Base-by-base conservation (phyloP, 148 eudicot species). In the Rhododendron kiyosumense region DNA sequence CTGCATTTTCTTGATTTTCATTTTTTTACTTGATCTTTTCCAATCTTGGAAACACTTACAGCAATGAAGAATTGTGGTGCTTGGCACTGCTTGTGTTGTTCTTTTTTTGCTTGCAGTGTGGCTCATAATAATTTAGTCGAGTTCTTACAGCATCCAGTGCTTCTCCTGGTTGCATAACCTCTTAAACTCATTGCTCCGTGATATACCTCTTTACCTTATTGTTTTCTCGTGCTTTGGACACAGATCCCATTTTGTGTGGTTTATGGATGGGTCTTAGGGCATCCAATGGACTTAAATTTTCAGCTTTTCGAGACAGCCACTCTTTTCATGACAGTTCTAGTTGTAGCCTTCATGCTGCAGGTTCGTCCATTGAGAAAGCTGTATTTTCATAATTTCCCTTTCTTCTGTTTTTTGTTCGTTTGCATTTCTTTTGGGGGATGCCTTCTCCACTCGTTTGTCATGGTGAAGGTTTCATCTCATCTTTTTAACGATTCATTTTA, bases 181-280 rank as follows among this genome's bases (percentile, higher is more conserved):
- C 22, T 38, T 34, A 45, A 7, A 41, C 36, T 7, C 48, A 11
- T 41, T 41, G 45, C 45, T 41, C 45, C 45, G 45, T 41, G 45
- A 41, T 41, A 5, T 41, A 48, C 51, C 51, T 48, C 51, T 10
- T 10, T 48, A 48, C 10, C 51, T 48, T 48, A 1, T 8, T 18
- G 30, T 30, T 67, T 45, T 3, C 48, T 63, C 69, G 2, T 71
- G 41, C 20, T 2, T 5, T 69, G 34, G 4, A n/a, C 87, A 83
- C 91, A 92, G 94, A 89, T 92, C 32, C 94, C 94, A 1, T 88
- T 92, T 41, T 90, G 92, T 75, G 94, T 92, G 81, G 89, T 92
- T 34, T 78, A 88, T 34, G 94, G 92, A 2, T 92, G 94, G 94
- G 69, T 86, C 48, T 84, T 88, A 79, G 94, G 91, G 69, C 43